These are phyloP conservation scores for Halenospora varia DNA, from an alignment of 495 filamentous ascomycete species.

Conservation along the genomic window DNA sequence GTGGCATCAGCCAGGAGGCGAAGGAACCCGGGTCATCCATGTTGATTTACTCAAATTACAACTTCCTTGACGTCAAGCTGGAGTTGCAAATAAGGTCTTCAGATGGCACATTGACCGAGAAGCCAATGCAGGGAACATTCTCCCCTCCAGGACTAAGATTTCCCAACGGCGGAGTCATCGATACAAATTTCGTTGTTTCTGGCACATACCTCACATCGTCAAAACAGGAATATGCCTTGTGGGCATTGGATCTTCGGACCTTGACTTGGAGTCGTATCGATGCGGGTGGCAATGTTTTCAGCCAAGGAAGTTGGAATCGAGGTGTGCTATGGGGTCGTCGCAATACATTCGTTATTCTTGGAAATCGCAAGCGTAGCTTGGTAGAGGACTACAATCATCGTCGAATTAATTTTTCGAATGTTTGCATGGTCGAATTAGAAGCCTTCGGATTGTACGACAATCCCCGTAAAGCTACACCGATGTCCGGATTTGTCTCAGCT, in stretches of 20 bases:
- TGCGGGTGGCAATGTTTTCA: conserved; percentile 89
- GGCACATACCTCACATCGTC: conserved; percentile 96
- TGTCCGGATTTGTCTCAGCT: conserved; percentile 75
- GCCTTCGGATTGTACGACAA: conserved; percentile 97
- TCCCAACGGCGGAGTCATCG: conserved; percentile 90
- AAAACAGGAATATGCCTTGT: conserved; percentile 96
- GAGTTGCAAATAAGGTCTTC: conserved; percentile 84
- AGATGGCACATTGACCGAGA: conserved; percentile 82
- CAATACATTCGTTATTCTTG: conserved; percentile 92
- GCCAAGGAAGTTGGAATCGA: conserved; percentile 94
- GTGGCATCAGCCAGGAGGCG: conserved; percentile 40
- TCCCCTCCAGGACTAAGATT: conserved; percentile 91
- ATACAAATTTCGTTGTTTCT: conserved; percentile 93
- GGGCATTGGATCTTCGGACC: conserved; percentile 85
- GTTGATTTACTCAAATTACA: conserved; percentile 99
- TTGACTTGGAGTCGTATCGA: conserved; percentile 94
- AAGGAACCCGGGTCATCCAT: conserved; percentile 71
- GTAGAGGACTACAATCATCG: conserved; percentile 98
- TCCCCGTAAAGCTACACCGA: conserved; percentile 68
- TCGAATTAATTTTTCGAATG: conserved; percentile 93
- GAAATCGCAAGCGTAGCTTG: conserved; percentile 86
- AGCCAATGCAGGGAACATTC: conserved; percentile 79
- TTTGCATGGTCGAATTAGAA: conserved; percentile 94
- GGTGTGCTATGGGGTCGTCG: conserved; percentile 88
- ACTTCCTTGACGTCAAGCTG: conserved; percentile 94